Evolutionary conservation across 2,329 filamentous ascomycete species (phyloP).

Genomic region (Escovopsis sp.): DNA sequence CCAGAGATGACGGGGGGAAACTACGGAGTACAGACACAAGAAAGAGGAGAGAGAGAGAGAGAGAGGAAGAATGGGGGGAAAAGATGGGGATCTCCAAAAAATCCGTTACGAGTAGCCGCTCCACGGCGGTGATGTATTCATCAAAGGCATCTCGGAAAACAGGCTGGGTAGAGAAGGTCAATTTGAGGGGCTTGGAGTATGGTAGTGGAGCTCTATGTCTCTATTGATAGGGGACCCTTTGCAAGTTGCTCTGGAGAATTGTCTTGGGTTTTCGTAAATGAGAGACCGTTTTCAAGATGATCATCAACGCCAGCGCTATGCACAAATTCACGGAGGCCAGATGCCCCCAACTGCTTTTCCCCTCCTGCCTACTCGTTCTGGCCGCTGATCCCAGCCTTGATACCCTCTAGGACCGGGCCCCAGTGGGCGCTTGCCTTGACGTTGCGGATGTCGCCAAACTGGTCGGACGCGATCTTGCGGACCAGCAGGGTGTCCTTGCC

Average conservation of each 20-base stretch:
- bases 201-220: too few relatives aligned
- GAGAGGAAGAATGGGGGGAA: too few relatives aligned
- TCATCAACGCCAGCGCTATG: constrained; percentile 8
- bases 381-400: constrained; percentile 28
- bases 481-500: constrained; percentile 62
- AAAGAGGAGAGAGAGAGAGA: background rate
- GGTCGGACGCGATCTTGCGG: constrained; percentile 54
- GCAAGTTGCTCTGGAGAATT: background rate
- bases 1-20: background rate
- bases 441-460: constrained; percentile 31
- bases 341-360: background rate
- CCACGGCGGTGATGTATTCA: too few relatives aligned
- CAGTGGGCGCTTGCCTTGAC: constrained; percentile 29
- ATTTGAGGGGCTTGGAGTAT: background rate
- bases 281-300: background rate
- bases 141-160: too few relatives aligned
- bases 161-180: too few relatives aligned
- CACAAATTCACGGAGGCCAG: background rate
- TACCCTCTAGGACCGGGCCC: constrained; percentile 34
- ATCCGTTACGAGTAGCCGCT: too few relatives aligned
- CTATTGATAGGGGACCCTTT: too few relatives aligned
- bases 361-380: constrained; percentile 13
- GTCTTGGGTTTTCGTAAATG: background rate
- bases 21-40: constrained; percentile 3
- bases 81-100: too few relatives aligned